Conservation (phyloP, 2,329 filamentous ascomycete species). For the Fusarium fujikuroi region DNA sequence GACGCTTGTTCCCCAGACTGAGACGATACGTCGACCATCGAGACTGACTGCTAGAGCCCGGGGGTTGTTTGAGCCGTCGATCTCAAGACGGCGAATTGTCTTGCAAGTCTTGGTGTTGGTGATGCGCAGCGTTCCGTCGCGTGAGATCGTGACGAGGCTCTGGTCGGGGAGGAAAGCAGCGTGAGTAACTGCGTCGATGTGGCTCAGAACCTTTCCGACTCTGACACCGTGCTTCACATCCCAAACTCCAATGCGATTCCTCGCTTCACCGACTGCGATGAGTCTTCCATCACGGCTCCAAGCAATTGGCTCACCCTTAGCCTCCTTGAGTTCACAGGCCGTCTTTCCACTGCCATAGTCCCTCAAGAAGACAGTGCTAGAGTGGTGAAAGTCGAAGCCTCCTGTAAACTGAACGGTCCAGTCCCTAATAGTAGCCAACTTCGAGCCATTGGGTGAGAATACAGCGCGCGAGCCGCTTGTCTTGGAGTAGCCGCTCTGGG, state of each 20-base stretch:
- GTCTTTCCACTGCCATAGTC: conserved; percentile 48
- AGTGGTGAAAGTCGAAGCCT: conserved; percentile 47
- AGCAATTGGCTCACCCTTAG: conserved; percentile 44
- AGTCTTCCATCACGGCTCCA: conserved; percentile 48
- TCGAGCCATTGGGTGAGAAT: conserved; percentile 39
- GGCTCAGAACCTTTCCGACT: conserved; percentile 48
- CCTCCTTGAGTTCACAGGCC: conserved; percentile 47
- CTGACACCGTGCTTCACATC: conserved; percentile 45
- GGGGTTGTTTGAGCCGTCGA: conserved; percentile 47
- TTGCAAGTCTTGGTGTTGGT: conserved; percentile 47
- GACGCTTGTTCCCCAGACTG: conserved; percentile 53
- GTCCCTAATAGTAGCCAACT: conserved; percentile 47
- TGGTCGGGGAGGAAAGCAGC: conserved; percentile 49
- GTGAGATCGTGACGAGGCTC: conserved; percentile 50
- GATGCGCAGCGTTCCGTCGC: conserved; percentile 53
- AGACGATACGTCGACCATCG: conserved; percentile 50
- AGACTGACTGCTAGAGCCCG: conserved; percentile 49
- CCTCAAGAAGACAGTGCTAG: conserved; percentile 47
- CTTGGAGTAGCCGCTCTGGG: conserved; percentile 45
- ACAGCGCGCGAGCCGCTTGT: conserved; percentile 47
- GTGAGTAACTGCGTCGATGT: conserved; percentile 53
- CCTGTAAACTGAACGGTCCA: conserved; percentile 46
- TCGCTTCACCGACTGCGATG: conserved; percentile 47
- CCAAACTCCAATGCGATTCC: conserved; percentile 48
- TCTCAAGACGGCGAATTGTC: conserved; percentile 53